Conservation (phyloP, 169 alveolate species). For the Pseudocohnilembus persalinus region DNA sequence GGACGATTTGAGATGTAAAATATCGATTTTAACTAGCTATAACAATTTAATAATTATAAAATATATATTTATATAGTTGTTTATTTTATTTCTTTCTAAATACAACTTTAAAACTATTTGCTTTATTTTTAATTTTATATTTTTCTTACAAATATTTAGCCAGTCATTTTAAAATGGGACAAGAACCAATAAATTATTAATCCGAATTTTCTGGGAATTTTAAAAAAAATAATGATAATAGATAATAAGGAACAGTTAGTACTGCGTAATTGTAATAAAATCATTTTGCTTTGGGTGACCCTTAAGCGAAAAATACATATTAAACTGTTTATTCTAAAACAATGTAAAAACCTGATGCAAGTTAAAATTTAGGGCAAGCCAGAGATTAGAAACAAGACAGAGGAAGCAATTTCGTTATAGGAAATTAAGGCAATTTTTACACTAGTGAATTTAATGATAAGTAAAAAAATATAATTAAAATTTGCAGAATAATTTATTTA, state of each 20-base stretch:
- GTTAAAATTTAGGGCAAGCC: not conserved
- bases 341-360: conserved; percentile 1
- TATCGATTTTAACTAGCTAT: not conserved
- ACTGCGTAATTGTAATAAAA: conserved; percentile 7
- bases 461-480: not conserved
- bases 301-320: not conserved
- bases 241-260: not conserved
- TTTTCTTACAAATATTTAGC: not conserved
- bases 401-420: conserved; percentile 15
- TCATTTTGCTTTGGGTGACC: conserved; percentile 4
- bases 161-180: conserved; percentile 20
- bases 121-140: not conserved
- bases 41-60: not conserved
- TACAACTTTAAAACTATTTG: not conserved
- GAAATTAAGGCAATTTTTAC: conserved; percentile 11
- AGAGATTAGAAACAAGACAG: conserved; percentile 19
- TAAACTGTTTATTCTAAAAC: not conserved
- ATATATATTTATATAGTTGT: too few relatives aligned
- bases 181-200: conserved; percentile 10
- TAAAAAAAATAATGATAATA: not conserved
- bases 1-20: conserved; percentile 18
- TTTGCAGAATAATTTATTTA: not conserved
- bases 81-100: not conserved
- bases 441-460: conserved; percentile 9
- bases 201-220: conserved; percentile 19